Base-by-base conservation (phyloP, 2,329 filamentous ascomycete genomes). In the Pseudogymnoascus sp. region DNA sequence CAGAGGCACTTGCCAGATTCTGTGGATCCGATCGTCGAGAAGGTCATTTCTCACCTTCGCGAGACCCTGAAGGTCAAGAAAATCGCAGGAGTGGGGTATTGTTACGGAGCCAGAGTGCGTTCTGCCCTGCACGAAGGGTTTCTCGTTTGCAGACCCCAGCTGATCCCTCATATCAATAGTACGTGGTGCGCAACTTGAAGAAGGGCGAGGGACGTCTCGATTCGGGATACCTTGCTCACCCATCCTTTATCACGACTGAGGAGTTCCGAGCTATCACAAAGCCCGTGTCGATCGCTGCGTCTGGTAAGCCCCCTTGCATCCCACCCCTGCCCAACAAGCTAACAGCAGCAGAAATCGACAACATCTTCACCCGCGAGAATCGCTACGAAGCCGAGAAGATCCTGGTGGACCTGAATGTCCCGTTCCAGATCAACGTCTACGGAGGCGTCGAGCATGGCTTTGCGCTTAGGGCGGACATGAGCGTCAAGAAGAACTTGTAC, bases 101-200 rank as follows among this genome's bases (percentile, higher is more conserved):
- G 89, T 75, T 90, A 91, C 68, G 89, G 89, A 38, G 88, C 82
- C 62, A 89, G 89, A 83, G 46, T 92, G 89, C 73, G 84, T 90
- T 91, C 46, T 88, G 87, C 11, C 78, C 81, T 86, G 70, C 65
- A 80, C 93, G 67, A 81, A 90, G 62, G 89, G 83, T 62, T 56
- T 17, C 46, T 13, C 11, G 26, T 19, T 31, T 19, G 5, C 26
- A 26, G 10, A 33, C 31, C 46, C n/a, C 46, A 56, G n/a, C 50
- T 56, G 9, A 56, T 33, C 29, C 4, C 9, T 44, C 10, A 13
- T 13, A 3, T 19, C 46, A 33, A 56, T 15, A 56, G 50, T 56
- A 33, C 29, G 50, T 56, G 10, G 50, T 56, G 4, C 50, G 50
- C 26, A 33, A 33, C 26, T 19, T 56, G n/a, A 56, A 56, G n/a